phyloP scores from a whole-genome alignment of 1,139 yeast species.

The Debaryomyces robertsiae region DNA sequence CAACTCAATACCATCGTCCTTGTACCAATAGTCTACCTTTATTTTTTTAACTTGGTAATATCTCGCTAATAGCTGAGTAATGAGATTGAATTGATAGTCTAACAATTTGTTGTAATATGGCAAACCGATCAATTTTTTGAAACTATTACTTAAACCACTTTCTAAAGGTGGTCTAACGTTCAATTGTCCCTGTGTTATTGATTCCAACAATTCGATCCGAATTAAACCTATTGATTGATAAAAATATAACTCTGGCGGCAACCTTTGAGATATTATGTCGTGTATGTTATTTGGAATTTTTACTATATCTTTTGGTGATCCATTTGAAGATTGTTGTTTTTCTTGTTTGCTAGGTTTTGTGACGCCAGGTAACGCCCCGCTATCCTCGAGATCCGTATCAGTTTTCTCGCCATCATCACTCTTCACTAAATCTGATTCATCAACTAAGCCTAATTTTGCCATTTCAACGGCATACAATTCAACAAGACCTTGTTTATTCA shows the following conservation, averaged over 20 bases:
- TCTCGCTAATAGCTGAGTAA: slow-evolving; percentile 77
- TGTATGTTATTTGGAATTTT: slow-evolving; percentile 78
- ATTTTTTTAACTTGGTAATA: slow-evolving; percentile 81
- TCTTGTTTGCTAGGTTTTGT: slow-evolving; percentile 7
- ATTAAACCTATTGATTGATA: slow-evolving; percentile 80
- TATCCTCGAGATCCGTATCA: slow-evolving; percentile 9
- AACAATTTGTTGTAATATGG: slow-evolving; percentile 50
- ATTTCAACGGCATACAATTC: slow-evolving; percentile 53
- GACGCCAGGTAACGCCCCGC: slow-evolving; percentile 3
- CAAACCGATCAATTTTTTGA: slow-evolving; percentile 54
- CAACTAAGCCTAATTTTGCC: slow-evolving; percentile 36
- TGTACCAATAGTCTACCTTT: slow-evolving; percentile 61
- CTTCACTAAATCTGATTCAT: slow-evolving; percentile 22
- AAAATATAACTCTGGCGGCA: slow-evolving; percentile 84
- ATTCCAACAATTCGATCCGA: slow-evolving; percentile 65
- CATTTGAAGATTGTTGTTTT: slow-evolving; percentile 3
- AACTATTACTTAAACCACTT: slow-evolving; percentile 60
- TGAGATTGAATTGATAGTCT: slow-evolving; percentile 63
- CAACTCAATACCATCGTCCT: slow-evolving; percentile 48
- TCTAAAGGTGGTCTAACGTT: slow-evolving; percentile 73
- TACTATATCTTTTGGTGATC: slow-evolving; percentile 14
- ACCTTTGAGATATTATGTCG: slow-evolving; percentile 78
- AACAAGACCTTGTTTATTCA: slow-evolving; percentile 69
- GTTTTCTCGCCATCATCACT: slow-evolving; percentile 15
- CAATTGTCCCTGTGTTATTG: slow-evolving; percentile 65